Conservation (phyloP, 2,329 filamentous ascomycete genomes). For the Dothiorella sarmentorum region DNA sequence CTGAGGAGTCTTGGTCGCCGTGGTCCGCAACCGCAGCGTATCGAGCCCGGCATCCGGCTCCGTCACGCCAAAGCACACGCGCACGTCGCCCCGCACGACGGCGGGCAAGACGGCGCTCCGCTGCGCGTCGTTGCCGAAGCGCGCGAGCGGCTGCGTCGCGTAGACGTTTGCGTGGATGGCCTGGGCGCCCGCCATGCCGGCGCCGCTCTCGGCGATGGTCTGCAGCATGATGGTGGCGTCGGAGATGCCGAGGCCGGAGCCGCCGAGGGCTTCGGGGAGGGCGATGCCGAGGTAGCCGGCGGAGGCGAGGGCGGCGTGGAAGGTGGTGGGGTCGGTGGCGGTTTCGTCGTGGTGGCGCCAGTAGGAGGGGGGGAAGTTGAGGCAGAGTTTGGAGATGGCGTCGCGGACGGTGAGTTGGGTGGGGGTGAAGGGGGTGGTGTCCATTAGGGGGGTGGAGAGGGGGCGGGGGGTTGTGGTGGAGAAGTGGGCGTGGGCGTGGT, state of each 20-base stretch:
- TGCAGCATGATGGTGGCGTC: conserved; percentile 89
- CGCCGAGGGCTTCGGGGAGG: conserved; percentile 69
- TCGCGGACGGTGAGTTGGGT: conserved; percentile 71
- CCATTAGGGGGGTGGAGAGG: conserved; percentile 60
- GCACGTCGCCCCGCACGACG: conserved; percentile 54
- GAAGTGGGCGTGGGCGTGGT: conserved; percentile 23
- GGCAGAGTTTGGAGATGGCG: conserved; percentile 65
- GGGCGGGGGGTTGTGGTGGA: conserved; percentile 27
- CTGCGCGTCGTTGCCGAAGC: conserved; percentile 66
- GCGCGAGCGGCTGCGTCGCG: conserved; percentile 55
- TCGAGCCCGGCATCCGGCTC: conserved; percentile 79
- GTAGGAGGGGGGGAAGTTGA: conserved; percentile 65
- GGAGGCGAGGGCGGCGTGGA: conserved; percentile 70
- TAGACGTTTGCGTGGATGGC: conserved; percentile 64
- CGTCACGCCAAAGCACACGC: conserved; percentile 77
- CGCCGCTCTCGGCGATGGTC: conserved; percentile 71
- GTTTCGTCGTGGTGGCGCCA: conserved; percentile 72
- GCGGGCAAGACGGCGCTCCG: conserved; percentile 62
- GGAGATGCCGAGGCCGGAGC: conserved; percentile 71
- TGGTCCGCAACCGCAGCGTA: conserved; percentile 67
- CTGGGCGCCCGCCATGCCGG: conserved; percentile 69
- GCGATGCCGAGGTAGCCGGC: conserved; percentile 82
- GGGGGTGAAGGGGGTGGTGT: conserved; percentile 67
- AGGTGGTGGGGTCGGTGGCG: conserved; percentile 68
- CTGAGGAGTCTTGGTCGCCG: conserved; percentile 52